Evolutionary conservation across 345 rosid species (phyloP).

Genomic region (Luvunga scandens): DNA sequence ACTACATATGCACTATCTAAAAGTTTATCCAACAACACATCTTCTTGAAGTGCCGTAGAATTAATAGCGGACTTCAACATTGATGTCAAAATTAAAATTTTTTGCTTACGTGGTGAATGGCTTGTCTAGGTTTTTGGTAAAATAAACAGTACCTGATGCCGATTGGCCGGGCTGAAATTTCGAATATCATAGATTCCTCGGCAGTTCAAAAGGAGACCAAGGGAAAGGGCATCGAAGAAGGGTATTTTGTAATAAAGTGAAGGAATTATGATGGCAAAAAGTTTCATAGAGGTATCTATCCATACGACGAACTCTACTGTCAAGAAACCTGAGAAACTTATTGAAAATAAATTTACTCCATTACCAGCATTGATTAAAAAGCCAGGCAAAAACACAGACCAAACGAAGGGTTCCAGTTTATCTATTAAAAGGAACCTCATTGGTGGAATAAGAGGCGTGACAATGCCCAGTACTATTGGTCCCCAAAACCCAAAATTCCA

Average conservation of each 20-base stretch:
- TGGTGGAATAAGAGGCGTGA: conserved; percentile 35
- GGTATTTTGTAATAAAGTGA: conserved; percentile 34
- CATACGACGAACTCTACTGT: conserved; percentile 13
- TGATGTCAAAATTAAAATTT: conserved; percentile 4
- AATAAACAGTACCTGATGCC: not conserved
- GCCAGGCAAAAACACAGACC: conserved; percentile 33
- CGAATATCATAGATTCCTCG: conserved; percentile 41
- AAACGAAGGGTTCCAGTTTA: conserved; percentile 31
- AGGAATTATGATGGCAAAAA: conserved; percentile 19
- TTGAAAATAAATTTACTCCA: conserved; percentile 5
- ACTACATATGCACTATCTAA: conserved; percentile 16
- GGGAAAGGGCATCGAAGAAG: conserved; percentile 32
- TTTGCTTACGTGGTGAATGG: no score
- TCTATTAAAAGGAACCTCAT: conserved; percentile 30
- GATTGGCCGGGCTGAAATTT: conserved; percentile 20
- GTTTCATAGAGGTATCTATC: conserved; percentile 13
- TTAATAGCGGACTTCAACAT: conserved; percentile 16
- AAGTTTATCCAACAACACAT: conserved; percentile 26
- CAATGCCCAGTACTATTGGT: conserved; percentile 26
- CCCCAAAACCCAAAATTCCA: conserved; percentile 27
- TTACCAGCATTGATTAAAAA: conserved; percentile 28
- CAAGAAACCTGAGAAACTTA: not conserved
- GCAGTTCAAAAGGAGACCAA: conserved; percentile 32
- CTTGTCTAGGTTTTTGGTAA: no score
- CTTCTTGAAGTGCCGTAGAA: conserved; percentile 32